These are phyloP conservation scores for Trichosporon sp. DNA, from an alignment of 1,284 basidiomycete genomes.

Conservation along the genomic window DNA sequence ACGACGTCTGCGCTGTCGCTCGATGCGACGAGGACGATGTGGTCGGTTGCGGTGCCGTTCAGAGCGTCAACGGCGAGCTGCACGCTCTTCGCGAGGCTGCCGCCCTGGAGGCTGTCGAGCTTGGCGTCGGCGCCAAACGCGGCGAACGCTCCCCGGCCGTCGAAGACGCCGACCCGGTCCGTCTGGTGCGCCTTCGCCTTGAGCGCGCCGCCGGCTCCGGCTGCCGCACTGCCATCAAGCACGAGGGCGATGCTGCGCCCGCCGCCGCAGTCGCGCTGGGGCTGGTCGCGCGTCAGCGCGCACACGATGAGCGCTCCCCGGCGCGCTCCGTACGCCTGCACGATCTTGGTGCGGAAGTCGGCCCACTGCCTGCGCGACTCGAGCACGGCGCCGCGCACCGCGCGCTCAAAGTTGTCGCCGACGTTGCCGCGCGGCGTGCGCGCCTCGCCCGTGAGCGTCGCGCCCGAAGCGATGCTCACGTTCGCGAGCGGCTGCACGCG, in stretches of 20 bases:
- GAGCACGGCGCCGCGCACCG: slow-evolving; percentile 7
- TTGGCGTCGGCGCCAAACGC: not conserved
- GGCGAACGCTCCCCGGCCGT: not conserved
- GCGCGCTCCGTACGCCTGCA: not conserved
- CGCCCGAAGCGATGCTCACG: not conserved
- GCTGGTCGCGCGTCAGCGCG: slow-evolving; percentile 10
- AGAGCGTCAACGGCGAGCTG: not conserved
- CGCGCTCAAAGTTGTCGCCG: slow-evolving; percentile 8
- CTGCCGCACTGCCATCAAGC: not conserved
- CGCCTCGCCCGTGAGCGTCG: not conserved
- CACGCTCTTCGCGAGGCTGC: not conserved
- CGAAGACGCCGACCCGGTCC: not conserved
- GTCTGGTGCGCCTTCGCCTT: not conserved
- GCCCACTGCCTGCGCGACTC: slow-evolving; percentile 12
- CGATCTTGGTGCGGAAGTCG: slow-evolving; percentile 6
- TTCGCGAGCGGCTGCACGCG: not conserved
- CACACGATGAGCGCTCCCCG: slow-evolving; percentile 2
- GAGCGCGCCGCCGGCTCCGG: not conserved
- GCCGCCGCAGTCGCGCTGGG: not conserved
- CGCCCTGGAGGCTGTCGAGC: not conserved
- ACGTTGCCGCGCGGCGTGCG: slow-evolving; percentile 3
- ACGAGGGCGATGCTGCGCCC: slow-evolving; percentile 1
- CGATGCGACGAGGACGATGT: not conserved
- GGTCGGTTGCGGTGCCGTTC: slow-evolving; percentile 6
- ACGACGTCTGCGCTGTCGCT: not conserved